These are phyloP conservation scores for Gomphus bonarii DNA, from an alignment of 1,284 basidiomycete genomes.

Conservation along the genomic window DNA sequence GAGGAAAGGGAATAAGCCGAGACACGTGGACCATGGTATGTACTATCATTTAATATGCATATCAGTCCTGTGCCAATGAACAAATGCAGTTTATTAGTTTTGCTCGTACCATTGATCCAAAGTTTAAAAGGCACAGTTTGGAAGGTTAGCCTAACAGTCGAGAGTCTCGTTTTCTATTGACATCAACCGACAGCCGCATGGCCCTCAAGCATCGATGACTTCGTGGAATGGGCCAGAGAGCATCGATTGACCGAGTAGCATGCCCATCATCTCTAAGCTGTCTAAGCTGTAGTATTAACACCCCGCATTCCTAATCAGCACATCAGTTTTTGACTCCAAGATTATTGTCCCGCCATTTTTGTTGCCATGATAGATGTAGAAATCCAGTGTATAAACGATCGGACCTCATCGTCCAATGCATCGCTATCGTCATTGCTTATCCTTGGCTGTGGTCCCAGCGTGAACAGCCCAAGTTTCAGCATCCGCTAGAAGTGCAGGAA, in stretches of 20 bases:
- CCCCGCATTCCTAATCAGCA: neutral
- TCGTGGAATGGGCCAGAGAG: constrained; percentile 61
- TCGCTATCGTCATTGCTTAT: neutral
- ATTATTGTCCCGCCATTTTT: neutral
- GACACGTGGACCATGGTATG: constrained; percentile 89
- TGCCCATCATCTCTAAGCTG: neutral
- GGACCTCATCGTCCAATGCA: neutral
- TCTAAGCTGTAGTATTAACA: neutral
- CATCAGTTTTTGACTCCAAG: neutral
- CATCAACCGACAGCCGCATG: constrained; percentile 56
- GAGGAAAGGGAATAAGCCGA: constrained; percentile 79
- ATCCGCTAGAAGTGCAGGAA: constrained; percentile 27
- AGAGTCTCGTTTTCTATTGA: neutral
- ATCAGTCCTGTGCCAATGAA: neutral
- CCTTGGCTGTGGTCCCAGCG: neutral
- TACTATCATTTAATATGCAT: constrained; percentile 9
- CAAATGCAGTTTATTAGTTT: constrained; percentile 65
- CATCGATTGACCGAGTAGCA: neutral
- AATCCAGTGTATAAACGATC: neutral
- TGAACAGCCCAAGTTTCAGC: neutral
- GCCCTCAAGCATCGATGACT: constrained; percentile 85
- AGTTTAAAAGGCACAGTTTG: constrained; percentile 75
- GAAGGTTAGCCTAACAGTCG: constrained; percentile 48
- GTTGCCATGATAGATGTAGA: constrained; percentile 3
- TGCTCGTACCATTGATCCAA: constrained; percentile 69